Percentiles rank a stretch among this genome's conserved stretches.
Evolutionary conservation across 192 early-diverging fungal genomes (phyloP).

Genomic region (Hyaloraphidium curvatum): DNA sequence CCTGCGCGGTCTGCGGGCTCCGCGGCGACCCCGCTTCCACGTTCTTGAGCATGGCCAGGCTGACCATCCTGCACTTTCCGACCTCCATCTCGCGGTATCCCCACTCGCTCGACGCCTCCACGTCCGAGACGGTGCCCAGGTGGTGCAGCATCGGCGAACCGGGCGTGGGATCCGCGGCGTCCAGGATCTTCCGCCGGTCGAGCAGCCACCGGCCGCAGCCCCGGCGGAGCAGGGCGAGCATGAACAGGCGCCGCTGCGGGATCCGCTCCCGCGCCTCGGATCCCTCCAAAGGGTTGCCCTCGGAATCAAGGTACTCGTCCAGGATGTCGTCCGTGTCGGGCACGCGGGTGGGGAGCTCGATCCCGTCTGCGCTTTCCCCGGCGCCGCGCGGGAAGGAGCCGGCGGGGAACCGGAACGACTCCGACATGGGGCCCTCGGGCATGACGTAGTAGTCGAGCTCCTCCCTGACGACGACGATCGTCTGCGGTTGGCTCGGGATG

Average conservation of each 20-base stretch:
- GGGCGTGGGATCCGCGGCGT: not conserved
- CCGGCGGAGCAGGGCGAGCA: not conserved
- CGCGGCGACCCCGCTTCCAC: not conserved
- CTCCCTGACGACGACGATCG: not conserved
- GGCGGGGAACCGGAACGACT: too few species aligned
- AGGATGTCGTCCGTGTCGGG: not conserved
- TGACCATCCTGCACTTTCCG: slow-evolving; percentile 1
- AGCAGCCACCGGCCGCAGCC: not conserved
- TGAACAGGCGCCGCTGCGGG: not conserved
- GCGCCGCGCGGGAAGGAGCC: not conserved
- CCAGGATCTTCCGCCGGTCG: not conserved
- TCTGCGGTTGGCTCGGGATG: too few species aligned
- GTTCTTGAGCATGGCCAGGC: not conserved
- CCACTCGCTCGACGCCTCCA: not conserved
- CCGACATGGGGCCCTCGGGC: not conserved
- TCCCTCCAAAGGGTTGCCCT: too few species aligned
- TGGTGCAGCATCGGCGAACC: not conserved
- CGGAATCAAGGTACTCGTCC: not conserved
- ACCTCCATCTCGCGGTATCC: slow-evolving; percentile 1
- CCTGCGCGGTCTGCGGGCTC: too few species aligned
- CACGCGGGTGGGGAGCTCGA: not conserved
- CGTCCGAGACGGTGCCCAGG: not conserved
- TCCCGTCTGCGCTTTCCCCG: not conserved
- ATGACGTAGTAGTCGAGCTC: slow-evolving; percentile 1
- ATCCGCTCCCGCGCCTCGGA: not conserved